Evolutionary conservation across 805 yeast genomes (phyloP).

Genomic region (Wickerhamiella siamensis): DNA sequence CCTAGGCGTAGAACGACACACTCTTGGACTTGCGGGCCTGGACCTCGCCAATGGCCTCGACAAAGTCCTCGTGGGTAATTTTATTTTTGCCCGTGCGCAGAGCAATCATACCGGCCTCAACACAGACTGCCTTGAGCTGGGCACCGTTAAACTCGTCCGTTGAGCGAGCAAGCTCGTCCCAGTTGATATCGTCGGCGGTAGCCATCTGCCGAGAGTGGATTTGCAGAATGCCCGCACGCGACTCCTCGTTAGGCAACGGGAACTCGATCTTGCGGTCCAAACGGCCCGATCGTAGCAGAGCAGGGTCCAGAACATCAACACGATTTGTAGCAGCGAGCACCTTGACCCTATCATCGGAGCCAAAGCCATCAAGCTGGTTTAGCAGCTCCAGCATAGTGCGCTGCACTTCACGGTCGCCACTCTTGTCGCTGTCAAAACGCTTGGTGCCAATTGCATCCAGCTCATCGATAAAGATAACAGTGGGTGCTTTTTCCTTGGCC

Average conservation of each 20-base stretch:
- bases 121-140: constrained; percentile 95
- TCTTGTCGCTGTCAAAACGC: constrained; percentile 91
- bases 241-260: constrained; percentile 94
- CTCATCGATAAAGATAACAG: constrained; percentile 95
- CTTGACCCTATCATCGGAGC: constrained; percentile 92
- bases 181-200: constrained; percentile 71
- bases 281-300: constrained; percentile 91
- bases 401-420: constrained; percentile 97
- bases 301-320: constrained; percentile 98
- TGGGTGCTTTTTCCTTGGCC: constrained; percentile 97
- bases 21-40: constrained; percentile 94
- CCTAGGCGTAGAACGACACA: constrained; percentile 83
- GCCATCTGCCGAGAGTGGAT: constrained; percentile 97
- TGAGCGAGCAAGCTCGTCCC: constrained; percentile 96
- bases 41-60: constrained; percentile 95
- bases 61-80: constrained; percentile 94
- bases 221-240: constrained; percentile 90
- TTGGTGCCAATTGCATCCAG: constrained; percentile 97
- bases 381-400: constrained; percentile 97
- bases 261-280: constrained; percentile 95
- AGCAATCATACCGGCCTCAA: constrained; percentile 99
- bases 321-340: constrained; percentile 97
- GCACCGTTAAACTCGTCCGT: constrained; percentile 99
- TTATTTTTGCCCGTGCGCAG: constrained; percentile 82
- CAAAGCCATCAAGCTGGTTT: constrained; percentile 96